These are phyloP conservation scores for Leptodermis oblonga DNA, from an alignment of 257 asterid species.

Conservation along the genomic window DNA sequence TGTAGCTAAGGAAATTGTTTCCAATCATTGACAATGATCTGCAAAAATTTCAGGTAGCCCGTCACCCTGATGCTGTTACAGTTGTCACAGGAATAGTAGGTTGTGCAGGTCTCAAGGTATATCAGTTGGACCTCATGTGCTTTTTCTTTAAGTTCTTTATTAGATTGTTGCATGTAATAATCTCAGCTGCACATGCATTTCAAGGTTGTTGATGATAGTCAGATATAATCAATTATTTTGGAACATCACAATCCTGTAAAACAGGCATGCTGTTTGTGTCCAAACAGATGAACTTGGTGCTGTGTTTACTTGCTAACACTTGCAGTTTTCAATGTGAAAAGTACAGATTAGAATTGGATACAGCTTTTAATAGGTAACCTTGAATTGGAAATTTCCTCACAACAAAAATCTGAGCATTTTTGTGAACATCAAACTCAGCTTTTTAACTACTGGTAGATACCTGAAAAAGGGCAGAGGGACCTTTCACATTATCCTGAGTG, in stretches of 20 bases:
- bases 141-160: background rate
- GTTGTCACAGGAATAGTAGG: conserved; percentile 99
- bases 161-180: background rate
- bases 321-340: background rate
- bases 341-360: background rate
- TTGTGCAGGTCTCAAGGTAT: conserved; percentile 95
- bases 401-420: background rate
- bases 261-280: background rate
- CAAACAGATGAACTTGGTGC: background rate
- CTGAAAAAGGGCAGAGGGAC: background rate
- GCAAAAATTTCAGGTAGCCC: conserved; percentile 68
- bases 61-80: conserved; percentile 91
- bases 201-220: background rate
- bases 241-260: background rate
- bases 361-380: background rate
- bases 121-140: background rate
- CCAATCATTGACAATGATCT: conserved; percentile 13
- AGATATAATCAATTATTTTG: background rate
- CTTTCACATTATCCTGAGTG: background rate
- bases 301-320: background rate
- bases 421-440: background rate
- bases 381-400: background rate
- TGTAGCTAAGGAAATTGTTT: conserved; percentile 1
- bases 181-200: background rate
- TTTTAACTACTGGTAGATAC: background rate